Percentiles rank a stretch among this genome's conserved stretches.
phyloP scores from a whole-genome alignment of 2,329 filamentous ascomycete genomes.

The Herpotrichia juniperi region DNA sequence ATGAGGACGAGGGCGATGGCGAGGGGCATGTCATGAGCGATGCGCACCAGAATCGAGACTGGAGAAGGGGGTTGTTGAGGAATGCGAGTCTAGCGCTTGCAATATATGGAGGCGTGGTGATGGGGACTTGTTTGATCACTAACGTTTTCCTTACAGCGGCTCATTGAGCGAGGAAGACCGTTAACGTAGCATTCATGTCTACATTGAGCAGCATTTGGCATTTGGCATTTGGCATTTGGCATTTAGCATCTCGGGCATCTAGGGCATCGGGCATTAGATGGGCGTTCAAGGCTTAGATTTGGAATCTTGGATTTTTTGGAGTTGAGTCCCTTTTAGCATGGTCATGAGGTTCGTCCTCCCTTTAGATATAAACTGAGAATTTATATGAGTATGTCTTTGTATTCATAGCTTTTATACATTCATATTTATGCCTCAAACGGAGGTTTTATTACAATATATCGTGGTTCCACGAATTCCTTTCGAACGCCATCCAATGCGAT shows the following conservation, averaged over 20 bases:
- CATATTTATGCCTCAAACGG: not conserved
- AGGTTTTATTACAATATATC: not conserved
- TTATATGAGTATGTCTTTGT: not conserved
- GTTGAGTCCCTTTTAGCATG: not conserved
- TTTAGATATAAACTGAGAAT: not conserved
- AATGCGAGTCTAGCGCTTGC: constrained; percentile 76
- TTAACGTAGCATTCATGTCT: not conserved
- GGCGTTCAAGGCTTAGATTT: not conserved
- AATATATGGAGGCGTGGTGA: constrained; percentile 84
- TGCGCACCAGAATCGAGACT: constrained; percentile 65
- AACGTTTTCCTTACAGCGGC: constrained; percentile 80
- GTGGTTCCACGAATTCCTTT: not conserved
- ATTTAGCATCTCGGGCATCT: too few species aligned
- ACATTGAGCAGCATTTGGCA: not conserved
- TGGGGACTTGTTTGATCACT: constrained; percentile 84
- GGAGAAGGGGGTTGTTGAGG: constrained; percentile 68
- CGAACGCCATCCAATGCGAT: not conserved
- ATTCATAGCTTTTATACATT: not conserved
- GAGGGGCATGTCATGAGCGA: constrained; percentile 47
- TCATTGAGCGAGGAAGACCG: not conserved
- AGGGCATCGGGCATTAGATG: too few species aligned
- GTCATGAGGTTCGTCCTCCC: not conserved
- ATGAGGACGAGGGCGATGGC: constrained; percentile 70
- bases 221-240: not conserved
- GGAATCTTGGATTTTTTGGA: not conserved